phyloP scores from a whole-genome alignment of 2,329 filamentous ascomycete genomes.

The Capronia americana region DNA sequence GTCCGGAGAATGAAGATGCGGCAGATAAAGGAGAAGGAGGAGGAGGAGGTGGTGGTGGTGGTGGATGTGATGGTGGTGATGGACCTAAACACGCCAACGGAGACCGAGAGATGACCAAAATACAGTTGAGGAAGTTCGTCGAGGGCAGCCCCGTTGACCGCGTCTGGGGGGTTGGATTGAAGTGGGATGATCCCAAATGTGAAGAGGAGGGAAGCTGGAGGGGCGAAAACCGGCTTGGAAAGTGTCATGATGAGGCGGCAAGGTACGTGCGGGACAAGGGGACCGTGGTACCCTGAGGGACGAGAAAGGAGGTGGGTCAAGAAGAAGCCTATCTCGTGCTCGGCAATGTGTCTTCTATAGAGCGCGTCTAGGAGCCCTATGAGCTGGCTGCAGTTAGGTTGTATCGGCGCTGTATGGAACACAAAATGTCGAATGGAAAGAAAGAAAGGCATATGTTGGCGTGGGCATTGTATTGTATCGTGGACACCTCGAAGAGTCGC shows the following conservation, averaged over 20 bases:
- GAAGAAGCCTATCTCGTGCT: background rate
- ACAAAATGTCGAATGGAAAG: background rate
- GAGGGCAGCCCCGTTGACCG: constrained; percentile 25
- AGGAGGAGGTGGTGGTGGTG: too few relatives aligned
- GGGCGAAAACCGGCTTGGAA: constrained; percentile 31
- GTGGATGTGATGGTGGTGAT: too few relatives aligned
- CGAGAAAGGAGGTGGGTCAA: background rate
- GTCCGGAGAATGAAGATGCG: too few relatives aligned
- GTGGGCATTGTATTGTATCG: background rate
- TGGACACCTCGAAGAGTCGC: background rate
- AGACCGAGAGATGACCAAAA: background rate
- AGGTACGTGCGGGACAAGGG: constrained; percentile 1
- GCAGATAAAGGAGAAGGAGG: too few relatives aligned
- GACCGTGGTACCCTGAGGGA: background rate
- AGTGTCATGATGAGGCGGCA: constrained; percentile 29
- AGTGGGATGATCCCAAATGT: constrained; percentile 22
- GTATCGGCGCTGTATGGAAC: background rate
- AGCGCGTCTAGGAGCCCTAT: background rate
- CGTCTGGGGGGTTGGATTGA: constrained; percentile 31
- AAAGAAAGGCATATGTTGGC: background rate
- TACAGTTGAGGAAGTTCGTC: constrained; percentile 14
- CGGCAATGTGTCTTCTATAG: background rate
- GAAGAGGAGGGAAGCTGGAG: constrained; percentile 25
- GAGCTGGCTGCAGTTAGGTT: background rate
- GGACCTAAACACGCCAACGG: background rate